Percentiles rank a stretch among this genome's conserved stretches.
phyloP scores from a whole-genome alignment of 139 green algal genomes.

The Gonium pectorale region DNA sequence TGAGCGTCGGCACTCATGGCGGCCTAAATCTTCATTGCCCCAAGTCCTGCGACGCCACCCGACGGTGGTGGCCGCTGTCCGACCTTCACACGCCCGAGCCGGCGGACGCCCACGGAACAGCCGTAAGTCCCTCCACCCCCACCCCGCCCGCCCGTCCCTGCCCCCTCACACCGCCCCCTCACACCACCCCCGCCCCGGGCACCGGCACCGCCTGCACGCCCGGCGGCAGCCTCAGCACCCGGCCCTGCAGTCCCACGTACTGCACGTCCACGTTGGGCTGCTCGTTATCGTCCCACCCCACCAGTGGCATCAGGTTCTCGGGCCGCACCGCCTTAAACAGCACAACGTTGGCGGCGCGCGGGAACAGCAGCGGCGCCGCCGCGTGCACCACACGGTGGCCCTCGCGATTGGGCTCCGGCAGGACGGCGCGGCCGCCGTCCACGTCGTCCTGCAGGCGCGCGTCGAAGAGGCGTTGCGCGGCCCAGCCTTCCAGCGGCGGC shows the following conservation, averaged over 20 bases:
- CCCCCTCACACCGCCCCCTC: background rate
- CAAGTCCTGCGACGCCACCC: too few species aligned
- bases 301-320: constrained; percentile 18
- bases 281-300: constrained; percentile 20
- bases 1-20: too few species aligned
- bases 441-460: constrained; percentile 1
- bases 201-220: constrained; percentile 19
- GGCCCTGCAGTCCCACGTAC: constrained; percentile 33
- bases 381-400: constrained; percentile 16
- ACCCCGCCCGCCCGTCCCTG: too few species aligned
- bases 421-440: constrained; percentile 1
- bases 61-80: too few species aligned
- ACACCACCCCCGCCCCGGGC: background rate
- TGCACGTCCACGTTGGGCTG: constrained; percentile 12
- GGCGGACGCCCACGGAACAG: too few species aligned
- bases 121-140: too few species aligned
- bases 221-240: constrained; percentile 18
- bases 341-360: constrained; percentile 26
- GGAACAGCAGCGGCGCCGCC: background rate
- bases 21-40: too few species aligned
- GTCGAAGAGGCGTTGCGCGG: background rate
- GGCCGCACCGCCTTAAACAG: constrained; percentile 15
- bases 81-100: too few species aligned
- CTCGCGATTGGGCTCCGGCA: background rate
- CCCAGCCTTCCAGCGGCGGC: background rate